Conservation (phyloP, 2,329 filamentous ascomycete genomes). For the Furcasterigmium sp. region DNA sequence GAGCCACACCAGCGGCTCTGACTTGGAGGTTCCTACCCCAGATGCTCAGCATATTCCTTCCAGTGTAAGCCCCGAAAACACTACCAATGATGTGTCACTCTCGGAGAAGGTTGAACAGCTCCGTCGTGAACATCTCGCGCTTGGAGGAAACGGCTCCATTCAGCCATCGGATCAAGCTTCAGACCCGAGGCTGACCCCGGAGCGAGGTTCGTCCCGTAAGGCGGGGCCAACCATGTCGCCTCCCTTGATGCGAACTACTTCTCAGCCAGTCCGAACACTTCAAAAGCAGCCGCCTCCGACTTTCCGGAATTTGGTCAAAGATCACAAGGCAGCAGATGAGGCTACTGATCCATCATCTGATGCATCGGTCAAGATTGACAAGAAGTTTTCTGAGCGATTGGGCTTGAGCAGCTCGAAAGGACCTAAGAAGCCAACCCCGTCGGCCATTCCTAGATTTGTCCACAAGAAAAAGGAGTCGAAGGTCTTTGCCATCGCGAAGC, state of each 20-base stretch:
- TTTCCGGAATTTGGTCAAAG: constrained; percentile 31
- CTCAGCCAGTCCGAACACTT: constrained; percentile 43
- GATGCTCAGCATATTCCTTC: background rate
- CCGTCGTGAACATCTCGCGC: constrained; percentile 41
- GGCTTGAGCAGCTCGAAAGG: constrained; percentile 61
- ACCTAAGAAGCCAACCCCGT: constrained; percentile 51
- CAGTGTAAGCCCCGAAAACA: background rate
- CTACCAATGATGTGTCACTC: constrained; percentile 19
- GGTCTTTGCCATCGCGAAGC: constrained; percentile 87
- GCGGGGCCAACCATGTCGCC: constrained; percentile 41
- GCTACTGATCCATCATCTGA: constrained; percentile 24
- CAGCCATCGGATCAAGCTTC: background rate
- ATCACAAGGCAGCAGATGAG: constrained; percentile 22
- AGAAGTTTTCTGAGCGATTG: constrained; percentile 70
- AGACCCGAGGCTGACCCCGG: constrained; percentile 16
- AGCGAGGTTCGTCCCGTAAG: constrained; percentile 37
- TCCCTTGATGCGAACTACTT: constrained; percentile 47
- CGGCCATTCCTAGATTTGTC: constrained; percentile 84
- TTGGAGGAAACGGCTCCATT: constrained; percentile 22
- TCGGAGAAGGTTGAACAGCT: constrained; percentile 46
- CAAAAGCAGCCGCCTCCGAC: constrained; percentile 39
- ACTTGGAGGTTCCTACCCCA: background rate
- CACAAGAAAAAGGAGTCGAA: constrained; percentile 69
- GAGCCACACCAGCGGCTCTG: background rate
- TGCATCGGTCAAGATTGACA: constrained; percentile 53